Base-by-base conservation (phyloP, 73 alveolate species). In the Blepharisma stoltei region DNA sequence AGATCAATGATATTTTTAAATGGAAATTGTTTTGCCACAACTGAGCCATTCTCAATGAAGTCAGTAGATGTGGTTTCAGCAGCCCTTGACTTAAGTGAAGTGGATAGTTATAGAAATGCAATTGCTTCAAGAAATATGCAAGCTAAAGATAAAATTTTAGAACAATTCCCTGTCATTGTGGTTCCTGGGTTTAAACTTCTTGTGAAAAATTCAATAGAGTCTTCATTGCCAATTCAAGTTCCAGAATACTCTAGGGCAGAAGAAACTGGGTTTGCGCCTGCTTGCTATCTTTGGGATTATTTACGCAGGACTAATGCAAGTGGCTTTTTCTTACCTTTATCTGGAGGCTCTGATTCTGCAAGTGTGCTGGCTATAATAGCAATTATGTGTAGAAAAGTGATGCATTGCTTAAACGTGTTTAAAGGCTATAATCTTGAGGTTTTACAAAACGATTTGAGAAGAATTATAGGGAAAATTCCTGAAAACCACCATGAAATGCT, bases 221-320 rank as follows among this genome's bases (percentile, higher is more conserved):
- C 41, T 32, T 32, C 49, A 20, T 38, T 11, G 5, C 38, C 38
- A n/a, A 60, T 60, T 18, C 37, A n/a, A 20, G 46, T 20, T 60
- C 38, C 38, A 60, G 73, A 60, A 20, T 9, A n/a, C 23, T 25
- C 73, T 2, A 25, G 23, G 23, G 46, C 18, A 1, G 37, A 14
- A 9, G 46, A 18, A 14, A 14, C 23, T 8, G 46, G 49, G 47
- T 9, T 20, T 20, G 73, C 23, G 0, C 37, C 48, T 1, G 45
- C 48, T 60, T 60, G 48, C 5, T 60, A 18, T 25, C 88, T 94
- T 6, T 94, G 99, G 99, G 99, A 94, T 81, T 94, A 92, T 49
- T 83, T 94, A 52, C 93, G 99, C 55, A 85, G 98, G 54, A 90
- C 97, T 6, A 97, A 97, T 49, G 98, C 97, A 20, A 81, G 95